These are phyloP conservation scores for Xylariaceae sp. DNA, from an alignment of 2,329 filamentous ascomycete genomes.

Conservation along the genomic window DNA sequence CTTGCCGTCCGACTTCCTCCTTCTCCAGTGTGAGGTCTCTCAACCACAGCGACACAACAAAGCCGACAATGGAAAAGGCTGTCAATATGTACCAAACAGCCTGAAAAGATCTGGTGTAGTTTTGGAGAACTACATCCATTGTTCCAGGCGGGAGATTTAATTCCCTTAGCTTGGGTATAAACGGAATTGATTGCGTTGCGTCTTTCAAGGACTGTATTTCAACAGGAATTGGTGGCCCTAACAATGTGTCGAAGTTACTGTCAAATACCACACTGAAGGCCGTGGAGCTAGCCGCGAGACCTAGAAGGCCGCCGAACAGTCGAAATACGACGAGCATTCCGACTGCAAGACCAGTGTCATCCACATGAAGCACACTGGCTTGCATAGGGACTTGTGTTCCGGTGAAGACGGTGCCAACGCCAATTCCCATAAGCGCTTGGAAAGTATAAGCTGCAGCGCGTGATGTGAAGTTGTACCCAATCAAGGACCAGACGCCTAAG, in stretches of 20 bases:
- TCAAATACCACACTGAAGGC: no score
- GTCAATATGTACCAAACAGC: background rate
- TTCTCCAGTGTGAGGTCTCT: conserved; percentile 1
- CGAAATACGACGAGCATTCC: conserved; percentile 34
- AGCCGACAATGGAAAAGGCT: background rate
- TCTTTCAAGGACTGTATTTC: no score
- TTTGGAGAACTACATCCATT: background rate
- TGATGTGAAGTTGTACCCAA: background rate
- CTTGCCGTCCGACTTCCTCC: conserved; percentile 1
- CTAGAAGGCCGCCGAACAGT: conserved; percentile 36
- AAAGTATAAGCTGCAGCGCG: background rate
- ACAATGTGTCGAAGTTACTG: no score
- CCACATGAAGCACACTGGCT: conserved; percentile 28
- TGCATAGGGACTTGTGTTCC: conserved; percentile 29
- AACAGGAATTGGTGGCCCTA: no score
- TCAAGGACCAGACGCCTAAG: background rate
- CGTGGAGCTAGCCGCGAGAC: conserved; percentile 33
- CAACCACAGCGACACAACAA: background rate
- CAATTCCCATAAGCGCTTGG: background rate
- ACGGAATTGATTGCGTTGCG: no score
- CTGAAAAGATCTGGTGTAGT: background rate
- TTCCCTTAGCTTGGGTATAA: no score
- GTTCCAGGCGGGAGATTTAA: background rate
- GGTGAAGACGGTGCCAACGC: conserved; percentile 2
- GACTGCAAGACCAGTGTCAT: conserved; percentile 34